Base-by-base conservation (phyloP, 2,329 filamentous ascomycete species). In the Xylariales sp. region DNA sequence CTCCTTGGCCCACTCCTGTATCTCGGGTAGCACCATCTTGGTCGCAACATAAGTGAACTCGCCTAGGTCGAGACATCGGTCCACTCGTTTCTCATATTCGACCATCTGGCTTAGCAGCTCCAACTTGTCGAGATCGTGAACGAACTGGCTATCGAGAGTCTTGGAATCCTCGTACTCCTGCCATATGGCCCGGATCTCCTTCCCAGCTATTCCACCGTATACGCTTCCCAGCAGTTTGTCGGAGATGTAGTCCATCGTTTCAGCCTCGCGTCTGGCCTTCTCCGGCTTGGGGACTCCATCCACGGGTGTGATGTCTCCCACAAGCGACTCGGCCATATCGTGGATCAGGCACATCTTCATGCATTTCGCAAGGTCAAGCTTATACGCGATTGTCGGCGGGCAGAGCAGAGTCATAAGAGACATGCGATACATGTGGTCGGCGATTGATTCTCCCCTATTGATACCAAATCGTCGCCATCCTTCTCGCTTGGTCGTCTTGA, bases 401-500 rank as follows among this genome's bases (percentile, higher is more conserved):
- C 88, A 89, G 50, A 96, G 79, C 82, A 98, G 87, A 49, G 88
- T 89, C 63, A 98, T 88, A 52, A 98, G 78, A 37, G 90, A 88
- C 93, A 98, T 98, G 67, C 93, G 89, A 68, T 97, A 98, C 93
- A 98, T 98, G 74, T 98, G 93, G 69, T 98, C 93, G 40, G 88
- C 78, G 59, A 98, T 96, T 2, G 88, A 95, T 65, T 98, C 93
- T 61, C 88, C 86, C 44, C 76, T 82, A 2, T 67, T 52, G 52
- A 98, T 88, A 28, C 81, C 82, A 60, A 96, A 96, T 27, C 93
- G 80, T 42, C 86, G 80, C 93, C 93, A 98, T 50, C 93, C 93
- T 66, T 96, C 93, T 46, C 93, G 85, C 65, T 95, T 94, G 47
- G 87, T 95, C 6, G 90, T 96, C 77, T 98, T 98, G 43, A 98